These are phyloP conservation scores for Trametes villosa DNA, from an alignment of 768 basidiomycete genomes.

Conservation along the genomic window DNA sequence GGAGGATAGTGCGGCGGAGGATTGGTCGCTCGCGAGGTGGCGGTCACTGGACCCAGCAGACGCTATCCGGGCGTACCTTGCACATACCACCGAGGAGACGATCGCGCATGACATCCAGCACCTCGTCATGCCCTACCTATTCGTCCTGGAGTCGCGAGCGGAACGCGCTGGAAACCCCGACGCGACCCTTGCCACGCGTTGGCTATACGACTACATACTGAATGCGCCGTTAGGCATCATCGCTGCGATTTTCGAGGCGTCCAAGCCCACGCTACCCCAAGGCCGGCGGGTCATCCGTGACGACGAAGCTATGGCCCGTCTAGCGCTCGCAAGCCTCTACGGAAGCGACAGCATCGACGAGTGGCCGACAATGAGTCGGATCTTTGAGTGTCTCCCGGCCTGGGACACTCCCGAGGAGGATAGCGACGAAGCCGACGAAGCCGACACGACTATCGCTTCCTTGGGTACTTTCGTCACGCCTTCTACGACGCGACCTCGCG, in stretches of 20 bases:
- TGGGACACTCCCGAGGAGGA: constrained; percentile 70
- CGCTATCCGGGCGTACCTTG: constrained; percentile 77
- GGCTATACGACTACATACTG: constrained; percentile 76
- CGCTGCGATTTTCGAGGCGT: constrained; percentile 83
- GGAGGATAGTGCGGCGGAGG: constrained; percentile 48
- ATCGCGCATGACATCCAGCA: constrained; percentile 69
- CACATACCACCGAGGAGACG: constrained; percentile 66
- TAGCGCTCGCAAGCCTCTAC: constrained; percentile 90
- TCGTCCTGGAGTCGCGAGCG: constrained; percentile 85
- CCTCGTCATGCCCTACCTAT: constrained; percentile 91
- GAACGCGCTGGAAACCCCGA: constrained; percentile 82
- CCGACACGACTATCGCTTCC: constrained; percentile 81
- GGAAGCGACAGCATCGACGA: constrained; percentile 71
- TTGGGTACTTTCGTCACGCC: constrained; percentile 82
- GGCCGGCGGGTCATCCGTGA: constrained; percentile 75
- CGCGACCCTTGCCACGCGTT: constrained; percentile 60
- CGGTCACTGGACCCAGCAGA: constrained; percentile 62
- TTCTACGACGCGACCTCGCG: constrained; percentile 58
- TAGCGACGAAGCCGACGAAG: constrained; percentile 70
- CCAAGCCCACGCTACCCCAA: constrained; percentile 82
- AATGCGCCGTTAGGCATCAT: constrained; percentile 66
- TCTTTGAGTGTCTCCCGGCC: constrained; percentile 96
- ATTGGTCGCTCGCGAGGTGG: constrained; percentile 84
- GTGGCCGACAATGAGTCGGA: constrained; percentile 85
- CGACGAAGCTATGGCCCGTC: constrained; percentile 82